Evolutionary conservation across 192 early-diverging fungal species (phyloP).

Genomic region (Chytriomyces hyalinus): DNA sequence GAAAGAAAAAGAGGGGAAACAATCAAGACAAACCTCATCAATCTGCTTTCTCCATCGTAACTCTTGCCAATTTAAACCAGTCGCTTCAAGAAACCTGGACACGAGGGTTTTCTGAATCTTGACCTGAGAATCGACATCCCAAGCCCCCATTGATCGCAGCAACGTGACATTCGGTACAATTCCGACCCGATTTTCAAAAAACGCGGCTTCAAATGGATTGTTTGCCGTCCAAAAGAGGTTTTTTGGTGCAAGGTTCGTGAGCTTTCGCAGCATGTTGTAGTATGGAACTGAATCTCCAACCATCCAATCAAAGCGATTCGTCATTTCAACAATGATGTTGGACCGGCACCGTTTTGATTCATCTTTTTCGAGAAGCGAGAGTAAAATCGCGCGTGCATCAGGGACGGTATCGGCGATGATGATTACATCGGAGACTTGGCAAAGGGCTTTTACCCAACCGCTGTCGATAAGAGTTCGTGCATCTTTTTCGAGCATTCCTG

Average conservation of each 20-base stretch:
- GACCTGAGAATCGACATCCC: constrained; percentile 13
- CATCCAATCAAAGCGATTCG: constrained; percentile 32
- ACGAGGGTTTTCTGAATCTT: background rate
- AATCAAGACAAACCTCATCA: background rate
- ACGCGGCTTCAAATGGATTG: constrained; percentile 31
- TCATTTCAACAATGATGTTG: constrained; percentile 26
- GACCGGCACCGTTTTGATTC: background rate
- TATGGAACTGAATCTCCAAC: constrained; percentile 7
- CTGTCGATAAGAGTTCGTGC: constrained; percentile 19
- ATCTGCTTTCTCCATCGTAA: background rate
- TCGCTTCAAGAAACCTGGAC: background rate
- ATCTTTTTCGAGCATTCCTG: constrained; percentile 18
- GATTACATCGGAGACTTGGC: constrained; percentile 22
- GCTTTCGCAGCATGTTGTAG: constrained; percentile 13
- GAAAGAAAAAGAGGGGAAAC: background rate
- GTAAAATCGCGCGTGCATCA: constrained; percentile 26
- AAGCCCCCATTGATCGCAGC: constrained; percentile 23
- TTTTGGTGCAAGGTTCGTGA: constrained; percentile 3
- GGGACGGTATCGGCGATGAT: constrained; percentile 33
- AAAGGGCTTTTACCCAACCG: constrained; percentile 11
- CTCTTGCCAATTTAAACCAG: constrained; percentile 1
- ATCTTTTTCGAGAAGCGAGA: constrained; percentile 8
- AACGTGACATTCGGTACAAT: constrained; percentile 5
- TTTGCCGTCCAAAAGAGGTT: constrained; percentile 31
- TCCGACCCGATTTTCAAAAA: constrained; percentile 8